A percentile compares a stretch with the other conserved stretches of the same genome.
Conservation (phyloP, 2,329 filamentous ascomycete species). For the Aureobasidium sp. region DNA sequence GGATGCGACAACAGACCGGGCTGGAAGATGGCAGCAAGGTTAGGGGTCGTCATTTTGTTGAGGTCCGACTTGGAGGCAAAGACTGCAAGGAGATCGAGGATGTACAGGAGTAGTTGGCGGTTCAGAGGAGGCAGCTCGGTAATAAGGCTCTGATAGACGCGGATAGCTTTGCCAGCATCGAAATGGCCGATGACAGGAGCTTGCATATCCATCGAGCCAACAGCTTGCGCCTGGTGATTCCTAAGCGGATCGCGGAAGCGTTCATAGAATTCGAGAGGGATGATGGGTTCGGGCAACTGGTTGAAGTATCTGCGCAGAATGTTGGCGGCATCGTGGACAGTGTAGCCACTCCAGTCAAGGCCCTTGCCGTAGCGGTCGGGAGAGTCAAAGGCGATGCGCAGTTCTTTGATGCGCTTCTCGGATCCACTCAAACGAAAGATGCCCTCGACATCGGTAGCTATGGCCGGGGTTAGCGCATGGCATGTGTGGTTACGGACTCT, state of each 20-base stretch:
- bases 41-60: conserved; percentile 94
- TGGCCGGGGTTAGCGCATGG: conserved; percentile 2
- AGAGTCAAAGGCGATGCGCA: conserved; percentile 86
- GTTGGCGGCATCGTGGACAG: conserved; percentile 96
- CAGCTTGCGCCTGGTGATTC: conserved; percentile 60
- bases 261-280: conserved; percentile 88
- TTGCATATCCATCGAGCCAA: conserved; percentile 56
- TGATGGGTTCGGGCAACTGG: conserved; percentile 91
- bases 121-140: conserved; percentile 89
- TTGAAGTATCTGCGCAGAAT: conserved; percentile 93
- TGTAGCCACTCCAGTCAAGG: conserved; percentile 94
- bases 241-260: conserved; percentile 79
- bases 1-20: conserved; percentile 94
- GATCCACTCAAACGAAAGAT: conserved; percentile 96
- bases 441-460: conserved; percentile 89
- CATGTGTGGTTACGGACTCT: neutral
- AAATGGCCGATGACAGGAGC: conserved; percentile 68
- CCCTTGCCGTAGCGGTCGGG: conserved; percentile 95
- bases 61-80: conserved; percentile 95
- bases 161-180: conserved; percentile 68
- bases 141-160: conserved; percentile 78
- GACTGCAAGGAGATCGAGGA: conserved; percentile 88
- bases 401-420: conserved; percentile 95
- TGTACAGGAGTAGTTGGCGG: conserved; percentile 87
- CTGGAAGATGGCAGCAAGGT: conserved; percentile 94